Base-by-base conservation (phyloP, 371 early-diverging fungal genomes). In the Rhizomucor pusillus region DNA sequence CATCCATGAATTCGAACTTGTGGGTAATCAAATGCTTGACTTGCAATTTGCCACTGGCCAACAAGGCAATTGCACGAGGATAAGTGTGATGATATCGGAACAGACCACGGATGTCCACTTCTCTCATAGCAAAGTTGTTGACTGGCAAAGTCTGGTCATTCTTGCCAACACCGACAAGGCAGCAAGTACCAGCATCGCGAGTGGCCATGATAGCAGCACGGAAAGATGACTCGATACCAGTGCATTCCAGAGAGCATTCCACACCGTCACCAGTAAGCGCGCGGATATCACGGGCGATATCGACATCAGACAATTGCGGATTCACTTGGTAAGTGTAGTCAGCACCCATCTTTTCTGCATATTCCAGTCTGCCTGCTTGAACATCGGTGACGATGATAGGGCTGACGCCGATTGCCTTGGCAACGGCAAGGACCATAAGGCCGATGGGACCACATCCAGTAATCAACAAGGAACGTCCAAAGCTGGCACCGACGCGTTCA, bases 111-210 rank as follows among this genome's bases (percentile, higher is more conserved):
- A 75, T 71, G 18, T 75, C 72, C 2, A 75, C 75, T 56, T 75
- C 75, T 9, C 72, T 65, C 72, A 69, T 75, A n/a, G 75, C 75
- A 71, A 75, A 71, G 54, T 69, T 71, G 49, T 75, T 71, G 43
- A 75, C 75, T 13, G 75, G 75, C 20, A 75, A 51, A 1, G 60
- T 57, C 47, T 71, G 72, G 22, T 75, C 72, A 19, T 71, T 75
- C 62, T 75, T 71, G 41, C 75, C 75, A 1, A 75, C 70, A 47
- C 75, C 75, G 5, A 75, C 75, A 39, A 75, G 62, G 51, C 69
- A 69, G 40, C 69, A 71, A 9, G 65, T 63, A 46, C 75, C 75
- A 18, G 69, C 69, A 52, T 71, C 69, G 20, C 67, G 60, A 2
- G 72, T 71, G 5, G 67, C 67, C 72, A 75, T 71, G 43, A 75